Evolutionary conservation across 108 stramenopile genomes (phyloP).

Genomic region (Skeletonema marinoi): DNA sequence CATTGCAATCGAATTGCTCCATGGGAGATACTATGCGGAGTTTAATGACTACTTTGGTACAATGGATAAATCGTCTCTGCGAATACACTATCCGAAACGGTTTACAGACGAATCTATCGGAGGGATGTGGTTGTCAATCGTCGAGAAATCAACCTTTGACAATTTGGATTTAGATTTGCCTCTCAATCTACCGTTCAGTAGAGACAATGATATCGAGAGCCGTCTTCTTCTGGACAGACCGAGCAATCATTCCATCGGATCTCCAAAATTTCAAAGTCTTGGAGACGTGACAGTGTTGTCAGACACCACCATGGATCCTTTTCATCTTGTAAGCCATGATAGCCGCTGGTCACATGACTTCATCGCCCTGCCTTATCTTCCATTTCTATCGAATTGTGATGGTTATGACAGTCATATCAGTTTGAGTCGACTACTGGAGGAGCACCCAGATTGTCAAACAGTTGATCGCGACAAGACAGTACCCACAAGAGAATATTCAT

Average conservation of each 20-base stretch:
- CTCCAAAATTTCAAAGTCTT: slow-evolving; percentile 16
- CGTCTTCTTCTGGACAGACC: slow-evolving; percentile 53
- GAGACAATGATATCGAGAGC: slow-evolving; percentile 20
- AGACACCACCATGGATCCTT: slow-evolving; percentile 9
- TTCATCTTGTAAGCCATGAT: slow-evolving; percentile 5
- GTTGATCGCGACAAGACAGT: slow-evolving; percentile 42
- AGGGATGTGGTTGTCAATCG: slow-evolving; percentile 60
- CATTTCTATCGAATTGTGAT: slow-evolving; percentile 82
- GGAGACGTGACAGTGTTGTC: not conserved
- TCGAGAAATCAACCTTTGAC: slow-evolving; percentile 54
- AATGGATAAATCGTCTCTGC: slow-evolving; percentile 49
- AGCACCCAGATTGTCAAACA: slow-evolving; percentile 66
- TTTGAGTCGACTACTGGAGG: slow-evolving; percentile 76
- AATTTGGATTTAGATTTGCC: slow-evolving; percentile 62
- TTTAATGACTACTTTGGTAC: slow-evolving; percentile 58
- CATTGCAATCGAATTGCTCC: slow-evolving; percentile 71
- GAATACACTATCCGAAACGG: slow-evolving; percentile 58
- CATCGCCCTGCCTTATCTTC: slow-evolving; percentile 75
- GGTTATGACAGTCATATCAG: slow-evolving; percentile 82
- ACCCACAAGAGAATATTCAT: slow-evolving; percentile 53
- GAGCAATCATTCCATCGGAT: slow-evolving; percentile 53
- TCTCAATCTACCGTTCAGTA: slow-evolving; percentile 68
- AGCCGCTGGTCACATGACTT: slow-evolving; percentile 33
- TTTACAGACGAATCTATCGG: slow-evolving; percentile 26
- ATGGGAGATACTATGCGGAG: slow-evolving; percentile 74